phyloP scores from a whole-genome alignment of 2,329 filamentous ascomycete species.

The Cadophora luteo-olivacea region DNA sequence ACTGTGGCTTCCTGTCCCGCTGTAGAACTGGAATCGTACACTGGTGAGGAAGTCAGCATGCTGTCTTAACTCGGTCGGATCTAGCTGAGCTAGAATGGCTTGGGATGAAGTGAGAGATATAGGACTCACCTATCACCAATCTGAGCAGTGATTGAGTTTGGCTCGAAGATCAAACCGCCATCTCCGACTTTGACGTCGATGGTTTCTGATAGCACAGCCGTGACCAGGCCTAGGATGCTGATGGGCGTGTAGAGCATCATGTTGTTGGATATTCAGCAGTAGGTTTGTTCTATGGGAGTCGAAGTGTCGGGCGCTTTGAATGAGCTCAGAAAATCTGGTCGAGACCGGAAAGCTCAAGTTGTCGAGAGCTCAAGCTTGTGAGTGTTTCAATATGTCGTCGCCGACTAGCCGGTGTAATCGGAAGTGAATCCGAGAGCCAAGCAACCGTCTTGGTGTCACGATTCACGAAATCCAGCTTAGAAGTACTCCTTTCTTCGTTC shows the following conservation, averaged over 20 bases:
- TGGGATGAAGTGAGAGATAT: too few species aligned
- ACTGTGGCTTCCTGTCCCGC: slow-evolving; percentile 53
- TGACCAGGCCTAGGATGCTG: background rate
- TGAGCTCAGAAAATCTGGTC: too few species aligned
- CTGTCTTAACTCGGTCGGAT: background rate
- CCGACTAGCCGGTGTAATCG: background rate
- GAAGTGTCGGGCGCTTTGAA: too few species aligned
- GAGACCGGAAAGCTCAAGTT: background rate
- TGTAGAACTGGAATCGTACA: slow-evolving; percentile 52
- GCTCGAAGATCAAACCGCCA: slow-evolving; percentile 17
- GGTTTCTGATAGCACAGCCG: background rate
- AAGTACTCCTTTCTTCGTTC: too few species aligned
- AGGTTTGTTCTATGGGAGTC: background rate
- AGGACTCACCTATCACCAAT: slow-evolving; percentile 21
- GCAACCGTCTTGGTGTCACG: background rate
- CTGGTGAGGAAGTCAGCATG: slow-evolving; percentile 17
- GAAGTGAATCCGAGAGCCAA: background rate
- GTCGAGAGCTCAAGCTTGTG: background rate
- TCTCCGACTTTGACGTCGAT: slow-evolving; percentile 23
- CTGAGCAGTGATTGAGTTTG: slow-evolving; percentile 19
- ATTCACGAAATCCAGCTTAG: too few species aligned
- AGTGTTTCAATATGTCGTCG: background rate
- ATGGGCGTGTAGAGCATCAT: background rate
- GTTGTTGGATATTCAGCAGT: background rate
- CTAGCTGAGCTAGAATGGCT: background rate